These are phyloP conservation scores for Lasiosphaeria miniovina DNA, from an alignment of 495 filamentous ascomycete species.

Conservation along the genomic window DNA sequence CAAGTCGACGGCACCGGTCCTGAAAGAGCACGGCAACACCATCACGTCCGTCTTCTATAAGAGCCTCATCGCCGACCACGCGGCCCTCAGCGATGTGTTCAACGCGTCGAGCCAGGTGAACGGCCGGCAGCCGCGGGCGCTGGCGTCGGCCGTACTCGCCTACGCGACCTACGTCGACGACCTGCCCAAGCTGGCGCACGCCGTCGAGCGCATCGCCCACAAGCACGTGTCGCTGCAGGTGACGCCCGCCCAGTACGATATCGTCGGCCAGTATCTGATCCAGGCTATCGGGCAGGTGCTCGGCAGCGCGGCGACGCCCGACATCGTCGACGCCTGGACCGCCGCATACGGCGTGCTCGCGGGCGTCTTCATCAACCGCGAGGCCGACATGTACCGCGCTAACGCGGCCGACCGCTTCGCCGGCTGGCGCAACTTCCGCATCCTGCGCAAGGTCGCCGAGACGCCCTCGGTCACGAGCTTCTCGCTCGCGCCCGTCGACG, in stretches of 20 bases:
- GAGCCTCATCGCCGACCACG: conserved; percentile 60
- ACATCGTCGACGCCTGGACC: conserved; percentile 65
- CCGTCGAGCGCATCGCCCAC: conserved; percentile 70
- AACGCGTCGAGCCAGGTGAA: conserved; percentile 62
- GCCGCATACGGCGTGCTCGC: conserved; percentile 64
- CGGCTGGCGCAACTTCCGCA: conserved; percentile 64
- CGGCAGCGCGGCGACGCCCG: conserved; percentile 61
- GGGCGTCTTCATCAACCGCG: conserved; percentile 61
- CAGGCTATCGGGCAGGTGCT: conserved; percentile 66
- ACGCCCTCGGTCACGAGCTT: conserved; percentile 60
- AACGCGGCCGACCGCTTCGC: conserved; percentile 51
- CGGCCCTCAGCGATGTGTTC: conserved; percentile 63
- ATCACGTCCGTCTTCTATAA: conserved; percentile 69
- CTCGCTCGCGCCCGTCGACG: conserved; percentile 62
- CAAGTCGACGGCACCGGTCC: conserved; percentile 59
- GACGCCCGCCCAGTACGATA: conserved; percentile 62
- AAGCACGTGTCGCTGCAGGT: conserved; percentile 74
- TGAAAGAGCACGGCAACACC: conserved; percentile 60
- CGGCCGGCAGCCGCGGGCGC: conserved; percentile 61
- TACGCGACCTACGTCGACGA: conserved; percentile 73
- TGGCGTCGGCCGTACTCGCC: conserved; percentile 64
- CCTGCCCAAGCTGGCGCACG: conserved; percentile 55
- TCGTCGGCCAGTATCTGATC: conserved; percentile 66
- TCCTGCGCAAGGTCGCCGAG: conserved; percentile 58
- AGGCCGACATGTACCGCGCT: conserved; percentile 57